These are phyloP conservation scores for Agrocybe pediades DNA, from an alignment of 768 basidiomycete genomes.

Conservation along the genomic window DNA sequence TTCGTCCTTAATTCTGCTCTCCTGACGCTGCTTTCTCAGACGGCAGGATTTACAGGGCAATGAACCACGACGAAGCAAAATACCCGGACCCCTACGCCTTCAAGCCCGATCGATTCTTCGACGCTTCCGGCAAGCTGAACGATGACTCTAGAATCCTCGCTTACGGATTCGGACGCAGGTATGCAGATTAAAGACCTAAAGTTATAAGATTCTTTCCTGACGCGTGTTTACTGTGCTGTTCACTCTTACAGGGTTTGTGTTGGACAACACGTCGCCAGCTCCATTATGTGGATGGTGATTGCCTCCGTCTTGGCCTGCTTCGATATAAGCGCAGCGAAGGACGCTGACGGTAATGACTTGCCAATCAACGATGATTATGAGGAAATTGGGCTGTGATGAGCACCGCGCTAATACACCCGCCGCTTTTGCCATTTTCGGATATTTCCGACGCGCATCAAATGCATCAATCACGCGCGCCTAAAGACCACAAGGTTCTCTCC, in stretches of 20 bases:
- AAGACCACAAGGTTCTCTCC: no score
- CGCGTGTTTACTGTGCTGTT: not conserved
- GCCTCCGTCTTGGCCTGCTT: conserved; percentile 34
- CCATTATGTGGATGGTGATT: conserved; percentile 26
- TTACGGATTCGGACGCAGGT: conserved; percentile 26
- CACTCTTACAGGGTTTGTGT: conserved; percentile 9
- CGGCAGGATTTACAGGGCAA: no score
- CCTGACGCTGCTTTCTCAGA: no score
- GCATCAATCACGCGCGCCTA: no score
- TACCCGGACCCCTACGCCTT: conserved; percentile 24
- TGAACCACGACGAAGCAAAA: conserved; percentile 20
- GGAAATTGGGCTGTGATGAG: conserved; percentile 1
- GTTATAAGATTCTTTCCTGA: not conserved
- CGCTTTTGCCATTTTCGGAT: no score
- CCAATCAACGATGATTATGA: conserved; percentile 16
- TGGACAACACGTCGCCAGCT: conserved; percentile 14
- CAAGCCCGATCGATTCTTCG: conserved; percentile 26
- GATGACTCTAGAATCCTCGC: not conserved
- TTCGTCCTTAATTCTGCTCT: not conserved
- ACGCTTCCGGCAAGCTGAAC: conserved; percentile 13
- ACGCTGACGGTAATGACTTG: conserved; percentile 34
- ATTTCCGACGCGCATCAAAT: no score
- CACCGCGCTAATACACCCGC: no score
- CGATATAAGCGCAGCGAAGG: conserved; percentile 31
- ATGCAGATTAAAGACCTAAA: no score